These are phyloP conservation scores for Hypericum perforatum DNA, from an alignment of 345 rosid genomes.

Conservation along the genomic window DNA sequence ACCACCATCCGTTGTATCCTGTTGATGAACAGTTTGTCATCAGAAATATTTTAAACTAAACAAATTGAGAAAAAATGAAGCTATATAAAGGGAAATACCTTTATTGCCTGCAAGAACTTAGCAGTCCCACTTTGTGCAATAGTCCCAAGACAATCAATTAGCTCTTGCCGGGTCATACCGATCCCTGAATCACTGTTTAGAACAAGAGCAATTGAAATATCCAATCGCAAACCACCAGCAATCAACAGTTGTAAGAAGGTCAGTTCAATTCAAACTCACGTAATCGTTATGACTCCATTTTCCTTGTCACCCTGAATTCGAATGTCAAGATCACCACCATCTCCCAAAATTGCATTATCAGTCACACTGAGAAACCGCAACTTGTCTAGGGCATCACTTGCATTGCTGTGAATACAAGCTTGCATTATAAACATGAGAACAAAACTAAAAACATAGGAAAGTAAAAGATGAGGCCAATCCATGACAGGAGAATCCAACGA, in stretches of 20 bases:
- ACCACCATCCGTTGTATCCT: slow-evolving; percentile 88
- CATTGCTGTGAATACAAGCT: slow-evolving; percentile 48
- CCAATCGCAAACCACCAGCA: not conserved
- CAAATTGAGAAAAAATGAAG: not conserved
- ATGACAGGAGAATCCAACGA: too few species aligned
- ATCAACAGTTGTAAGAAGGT: not conserved
- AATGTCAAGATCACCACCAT: slow-evolving; percentile 62
- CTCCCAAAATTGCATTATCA: slow-evolving; percentile 61
- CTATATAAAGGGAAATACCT: slow-evolving; percentile 35
- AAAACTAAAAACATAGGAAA: not conserved
- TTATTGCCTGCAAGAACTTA: slow-evolving; percentile 77
- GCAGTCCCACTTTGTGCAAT: slow-evolving; percentile 99
- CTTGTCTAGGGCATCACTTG: slow-evolving; percentile 97
- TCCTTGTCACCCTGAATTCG: slow-evolving; percentile 83
- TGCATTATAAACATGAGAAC: not conserved
- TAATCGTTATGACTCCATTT: slow-evolving; percentile 67
- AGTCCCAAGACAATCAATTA: slow-evolving; percentile 94
- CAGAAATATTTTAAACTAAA: not conserved
- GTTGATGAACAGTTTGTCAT: slow-evolving; percentile 15
- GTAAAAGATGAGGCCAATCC: not conserved
- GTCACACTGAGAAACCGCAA: slow-evolving; percentile 83
- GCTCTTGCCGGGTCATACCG: slow-evolving; percentile 90
- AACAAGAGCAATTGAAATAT: slow-evolving; percentile 8
- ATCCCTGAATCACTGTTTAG: slow-evolving; percentile 76
- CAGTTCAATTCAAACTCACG: slow-evolving; percentile 28